These are phyloP conservation scores for Mariannaea sp. DNA, from an alignment of 2,329 filamentous ascomycete genomes.

Conservation along the genomic window DNA sequence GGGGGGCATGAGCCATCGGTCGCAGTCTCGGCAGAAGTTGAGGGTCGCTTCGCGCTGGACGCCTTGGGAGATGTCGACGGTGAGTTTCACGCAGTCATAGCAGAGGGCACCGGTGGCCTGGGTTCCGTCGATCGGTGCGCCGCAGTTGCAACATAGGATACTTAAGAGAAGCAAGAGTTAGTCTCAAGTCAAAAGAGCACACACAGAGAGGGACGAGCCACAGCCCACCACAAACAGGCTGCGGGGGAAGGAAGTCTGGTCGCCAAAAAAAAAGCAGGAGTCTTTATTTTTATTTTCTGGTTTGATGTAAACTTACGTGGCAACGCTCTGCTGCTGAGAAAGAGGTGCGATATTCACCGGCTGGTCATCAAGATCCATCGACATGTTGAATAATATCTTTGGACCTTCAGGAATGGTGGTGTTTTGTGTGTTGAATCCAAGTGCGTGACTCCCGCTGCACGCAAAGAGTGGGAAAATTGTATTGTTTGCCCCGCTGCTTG, in stretches of 20 bases:
- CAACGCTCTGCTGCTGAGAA: conserved; percentile 42
- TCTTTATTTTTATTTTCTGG: no score
- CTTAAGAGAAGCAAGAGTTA: conserved; percentile 26
- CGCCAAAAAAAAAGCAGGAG: neutral
- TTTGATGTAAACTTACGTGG: conserved; percentile 52
- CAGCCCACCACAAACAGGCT: neutral
- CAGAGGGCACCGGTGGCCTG: conserved; percentile 85
- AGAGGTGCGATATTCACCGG: conserved; percentile 45
- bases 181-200: conserved; percentile 12
- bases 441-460: conserved; percentile 30
- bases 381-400: conserved; percentile 40
- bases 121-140: conserved; percentile 92
- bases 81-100: conserved; percentile 94
- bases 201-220: no score
- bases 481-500: conserved; percentile 47
- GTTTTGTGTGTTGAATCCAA: conserved; percentile 24
- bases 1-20: conserved; percentile 89
- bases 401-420: conserved; percentile 10
- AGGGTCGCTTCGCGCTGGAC: conserved; percentile 89
- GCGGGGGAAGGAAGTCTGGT: conserved; percentile 29
- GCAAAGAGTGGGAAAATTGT: conserved; percentile 39
- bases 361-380: conserved; percentile 52
- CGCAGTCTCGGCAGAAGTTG: conserved; percentile 92
- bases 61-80: conserved; percentile 88
- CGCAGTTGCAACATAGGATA: conserved; percentile 98